These are phyloP conservation scores for Sherardia arvensis DNA, from an alignment of 257 asterid genomes.

Conservation along the genomic window DNA sequence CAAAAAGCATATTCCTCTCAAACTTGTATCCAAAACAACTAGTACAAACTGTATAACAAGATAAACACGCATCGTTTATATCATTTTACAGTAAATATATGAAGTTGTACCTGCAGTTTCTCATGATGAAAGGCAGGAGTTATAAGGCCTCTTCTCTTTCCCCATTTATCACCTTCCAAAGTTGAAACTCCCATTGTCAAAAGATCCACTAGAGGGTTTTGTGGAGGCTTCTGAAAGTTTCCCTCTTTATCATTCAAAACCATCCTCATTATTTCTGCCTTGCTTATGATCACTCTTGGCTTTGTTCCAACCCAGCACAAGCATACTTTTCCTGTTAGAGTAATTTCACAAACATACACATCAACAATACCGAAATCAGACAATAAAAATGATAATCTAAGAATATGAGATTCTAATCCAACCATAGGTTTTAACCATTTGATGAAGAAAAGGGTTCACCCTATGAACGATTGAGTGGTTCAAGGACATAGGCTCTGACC, in stretches of 20 bases:
- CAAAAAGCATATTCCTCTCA: too few relatives aligned
- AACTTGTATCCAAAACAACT: too few relatives aligned
- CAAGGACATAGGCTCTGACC: conserved; percentile 22
- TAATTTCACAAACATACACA: not conserved
- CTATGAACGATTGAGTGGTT: conserved; percentile 20
- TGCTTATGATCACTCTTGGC: conserved; percentile 21
- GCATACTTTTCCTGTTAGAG: conserved; percentile 15
- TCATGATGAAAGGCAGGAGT: conserved; percentile 30
- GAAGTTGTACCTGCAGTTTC: conserved; percentile 18
- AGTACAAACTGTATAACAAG: too few relatives aligned
- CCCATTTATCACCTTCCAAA: conserved; percentile 29
- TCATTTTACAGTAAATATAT: not conserved
- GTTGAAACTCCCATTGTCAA: conserved; percentile 20
- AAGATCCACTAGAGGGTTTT: conserved; percentile 19
- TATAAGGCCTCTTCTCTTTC: conserved; percentile 17
- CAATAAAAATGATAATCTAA: not conserved
- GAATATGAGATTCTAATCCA: not conserved
- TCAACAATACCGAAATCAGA: not conserved
- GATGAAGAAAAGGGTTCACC: conserved; percentile 17
- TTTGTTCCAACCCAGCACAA: conserved; percentile 20
- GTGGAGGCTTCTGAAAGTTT: conserved; percentile 12
- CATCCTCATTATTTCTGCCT: conserved; percentile 12
- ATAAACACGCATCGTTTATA: not conserved
- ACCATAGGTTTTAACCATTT: conserved; percentile 23
- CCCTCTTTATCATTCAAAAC: conserved; percentile 11